Evolutionary conservation across 805 yeast species (phyloP).

Genomic region (Wickerhamomyces chambardii): DNA sequence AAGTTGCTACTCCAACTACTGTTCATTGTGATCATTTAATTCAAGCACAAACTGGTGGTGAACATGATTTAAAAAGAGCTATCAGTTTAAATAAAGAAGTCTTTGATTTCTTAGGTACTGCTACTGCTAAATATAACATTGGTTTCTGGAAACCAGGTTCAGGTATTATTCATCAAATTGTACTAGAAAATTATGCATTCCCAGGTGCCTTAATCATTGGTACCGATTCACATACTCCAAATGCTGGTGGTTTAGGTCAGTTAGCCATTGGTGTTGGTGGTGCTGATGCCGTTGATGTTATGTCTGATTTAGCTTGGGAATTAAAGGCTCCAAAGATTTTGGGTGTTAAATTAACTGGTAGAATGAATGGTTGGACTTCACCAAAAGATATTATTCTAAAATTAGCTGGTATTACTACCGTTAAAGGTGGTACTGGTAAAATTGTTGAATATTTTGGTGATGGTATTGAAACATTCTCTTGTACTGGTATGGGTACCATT

Average conservation of each 20-base stretch:
- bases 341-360: slow-evolving; percentile 93
- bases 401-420: slow-evolving; percentile 91
- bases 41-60: slow-evolving; percentile 92
- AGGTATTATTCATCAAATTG: slow-evolving; percentile 98
- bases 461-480: slow-evolving; percentile 86
- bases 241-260: slow-evolving; percentile 98
- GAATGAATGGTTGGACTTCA: slow-evolving; percentile 90
- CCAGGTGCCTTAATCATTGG: slow-evolving; percentile 97
- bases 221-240: slow-evolving; percentile 97
- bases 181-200: slow-evolving; percentile 91
- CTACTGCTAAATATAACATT: slow-evolving; percentile 92
- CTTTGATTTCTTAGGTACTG: slow-evolving; percentile 80
- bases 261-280: slow-evolving; percentile 99
- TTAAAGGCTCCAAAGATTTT: slow-evolving; percentile 93
- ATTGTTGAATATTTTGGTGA: slow-evolving; percentile 96
- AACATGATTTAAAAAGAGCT: slow-evolving; percentile 76
- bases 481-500: slow-evolving; percentile 99
- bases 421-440: slow-evolving; percentile 97
- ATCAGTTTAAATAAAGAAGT: slow-evolving; percentile 89
- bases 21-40: slow-evolving; percentile 98
- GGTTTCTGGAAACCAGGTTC: slow-evolving; percentile 99
- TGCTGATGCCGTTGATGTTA: slow-evolving; percentile 97
- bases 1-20: slow-evolving; percentile 90
- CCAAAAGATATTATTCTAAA: slow-evolving; percentile 94
- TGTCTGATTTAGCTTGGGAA: slow-evolving; percentile 95